Conservation (phyloP, 768 basidiomycete genomes). For the Boletus sp. region DNA sequence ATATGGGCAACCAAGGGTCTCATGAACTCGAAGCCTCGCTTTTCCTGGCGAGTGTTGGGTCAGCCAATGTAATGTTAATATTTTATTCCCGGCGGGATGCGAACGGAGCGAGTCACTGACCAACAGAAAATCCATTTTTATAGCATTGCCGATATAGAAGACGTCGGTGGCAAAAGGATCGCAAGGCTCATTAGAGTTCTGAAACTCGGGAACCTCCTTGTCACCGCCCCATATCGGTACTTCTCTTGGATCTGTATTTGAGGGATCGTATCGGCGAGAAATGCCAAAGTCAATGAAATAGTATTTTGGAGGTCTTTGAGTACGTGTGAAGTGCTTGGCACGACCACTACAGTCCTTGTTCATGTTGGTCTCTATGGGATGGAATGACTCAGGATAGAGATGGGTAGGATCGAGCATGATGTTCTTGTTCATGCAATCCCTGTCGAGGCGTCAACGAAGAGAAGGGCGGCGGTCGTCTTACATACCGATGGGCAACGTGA, state of each 20-base stretch:
- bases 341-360: too few relatives aligned
- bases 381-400: slow-evolving; percentile 29
- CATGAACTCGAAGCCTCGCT: too few relatives aligned
- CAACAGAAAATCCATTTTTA: slow-evolving; percentile 27
- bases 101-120: too few relatives aligned
- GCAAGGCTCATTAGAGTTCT: slow-evolving; percentile 16
- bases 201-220: slow-evolving; percentile 38
- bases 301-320: slow-evolving; percentile 19
- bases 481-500: slow-evolving; percentile 13
- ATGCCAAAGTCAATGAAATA: slow-evolving; percentile 17
- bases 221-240: slow-evolving; percentile 38
- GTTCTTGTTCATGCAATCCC: slow-evolving; percentile 17
- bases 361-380: slow-evolving; percentile 13
- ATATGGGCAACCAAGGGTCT: too few relatives aligned
- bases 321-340: neutral
- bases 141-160: slow-evolving; percentile 40
- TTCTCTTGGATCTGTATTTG: slow-evolving; percentile 24
- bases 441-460: too few relatives aligned
- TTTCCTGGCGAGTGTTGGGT: too few relatives aligned
- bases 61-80: too few relatives aligned
- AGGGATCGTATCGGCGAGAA: slow-evolving; percentile 29
- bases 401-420: slow-evolving; percentile 31
- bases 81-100: too few relatives aligned
- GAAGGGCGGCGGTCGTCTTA: too few relatives aligned
- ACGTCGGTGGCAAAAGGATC: slow-evolving; percentile 44